Percentiles rank a stretch among this genome's conserved stretches.
Evolutionary conservation across 768 basidiomycete species (phyloP).

Genomic region (Suillus cothurnatus): DNA sequence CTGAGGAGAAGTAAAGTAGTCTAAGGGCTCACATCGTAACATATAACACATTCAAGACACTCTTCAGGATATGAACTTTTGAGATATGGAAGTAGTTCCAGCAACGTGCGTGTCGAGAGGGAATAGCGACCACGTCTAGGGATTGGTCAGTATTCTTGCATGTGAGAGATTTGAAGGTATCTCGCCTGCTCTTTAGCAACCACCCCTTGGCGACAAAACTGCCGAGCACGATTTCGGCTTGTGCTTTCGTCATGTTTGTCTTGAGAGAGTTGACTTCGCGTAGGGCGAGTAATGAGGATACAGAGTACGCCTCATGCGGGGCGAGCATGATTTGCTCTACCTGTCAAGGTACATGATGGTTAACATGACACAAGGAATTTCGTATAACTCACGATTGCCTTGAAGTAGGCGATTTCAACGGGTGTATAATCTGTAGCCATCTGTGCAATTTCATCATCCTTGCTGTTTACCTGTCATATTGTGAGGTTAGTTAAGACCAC

Average conservation of each 20-base stretch:
- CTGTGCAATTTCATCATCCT: slow-evolving; percentile 81
- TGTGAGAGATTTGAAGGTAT: slow-evolving; percentile 12
- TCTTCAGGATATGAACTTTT: slow-evolving; percentile 74
- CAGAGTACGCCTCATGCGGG: slow-evolving; percentile 69
- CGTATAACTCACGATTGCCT: slow-evolving; percentile 63
- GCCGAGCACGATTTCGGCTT: slow-evolving; percentile 68
- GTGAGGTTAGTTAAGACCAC: neutral
- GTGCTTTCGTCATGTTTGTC: slow-evolving; percentile 69
- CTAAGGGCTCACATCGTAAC: slow-evolving; percentile 56
- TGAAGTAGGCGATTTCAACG: slow-evolving; percentile 83
- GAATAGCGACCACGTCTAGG: slow-evolving; percentile 69
- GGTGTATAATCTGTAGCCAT: slow-evolving; percentile 82
- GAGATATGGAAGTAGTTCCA: slow-evolving; percentile 77
- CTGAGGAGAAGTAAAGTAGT: neutral
- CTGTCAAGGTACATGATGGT: slow-evolving; percentile 40
- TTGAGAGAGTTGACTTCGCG: slow-evolving; percentile 67
- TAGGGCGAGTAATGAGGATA: slow-evolving; percentile 76
- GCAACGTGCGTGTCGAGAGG: slow-evolving; percentile 69
- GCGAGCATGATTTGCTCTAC: slow-evolving; percentile 88
- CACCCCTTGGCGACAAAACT: slow-evolving; percentile 87
- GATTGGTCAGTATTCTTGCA: slow-evolving; percentile 1
- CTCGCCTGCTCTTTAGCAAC: slow-evolving; percentile 75
- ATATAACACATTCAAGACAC: slow-evolving; percentile 70
- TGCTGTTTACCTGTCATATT: slow-evolving; percentile 67
- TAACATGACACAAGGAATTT: neutral